Evolutionary conservation across 495 filamentous ascomycete genomes (phyloP).

Genomic region (Margaritispora aquatica): DNA sequence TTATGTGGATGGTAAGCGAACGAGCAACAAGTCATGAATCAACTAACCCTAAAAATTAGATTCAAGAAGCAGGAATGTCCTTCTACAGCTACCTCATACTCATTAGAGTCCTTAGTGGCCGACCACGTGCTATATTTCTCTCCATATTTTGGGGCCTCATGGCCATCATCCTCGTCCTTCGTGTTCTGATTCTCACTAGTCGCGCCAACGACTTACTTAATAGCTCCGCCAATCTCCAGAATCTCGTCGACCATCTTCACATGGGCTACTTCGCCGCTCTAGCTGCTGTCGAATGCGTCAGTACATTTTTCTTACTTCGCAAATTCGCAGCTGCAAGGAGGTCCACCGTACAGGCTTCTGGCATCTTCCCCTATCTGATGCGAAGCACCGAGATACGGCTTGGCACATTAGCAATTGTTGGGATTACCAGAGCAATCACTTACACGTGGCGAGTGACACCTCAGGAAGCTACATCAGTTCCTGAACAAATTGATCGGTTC

Average conservation of each 20-base stretch:
- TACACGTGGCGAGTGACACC: conserved; percentile 29
- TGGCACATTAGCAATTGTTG: conserved; percentile 27
- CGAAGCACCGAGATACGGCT: conserved; percentile 33
- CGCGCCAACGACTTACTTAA: conserved; percentile 17
- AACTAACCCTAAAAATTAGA: conserved; percentile 16
- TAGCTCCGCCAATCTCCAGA: conserved; percentile 8
- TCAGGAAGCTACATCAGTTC: conserved; percentile 25
- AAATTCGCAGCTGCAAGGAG: conserved; percentile 20
- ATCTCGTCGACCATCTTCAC: conserved; percentile 27
- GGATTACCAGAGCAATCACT: conserved; percentile 29
- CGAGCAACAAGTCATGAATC: not conserved
- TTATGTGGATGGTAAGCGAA: conserved; percentile 28
- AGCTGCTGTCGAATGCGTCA: conserved; percentile 28
- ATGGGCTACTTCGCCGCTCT: conserved; percentile 30
- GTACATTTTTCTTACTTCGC: conserved; percentile 28
- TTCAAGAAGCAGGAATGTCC: conserved; percentile 34
- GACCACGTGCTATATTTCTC: conserved; percentile 20
- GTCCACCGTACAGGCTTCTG: not conserved
- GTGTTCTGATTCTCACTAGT: conserved; percentile 24
- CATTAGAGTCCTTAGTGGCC: conserved; percentile 21
- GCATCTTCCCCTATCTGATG: conserved; percentile 28
- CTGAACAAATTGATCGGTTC: conserved; percentile 32
- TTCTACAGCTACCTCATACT: conserved; percentile 36
- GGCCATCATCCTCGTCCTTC: conserved; percentile 15
- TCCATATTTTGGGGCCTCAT: conserved; percentile 31